Base-by-base conservation (phyloP, 352 stramenopile species). In the Plasmopara viticola region DNA sequence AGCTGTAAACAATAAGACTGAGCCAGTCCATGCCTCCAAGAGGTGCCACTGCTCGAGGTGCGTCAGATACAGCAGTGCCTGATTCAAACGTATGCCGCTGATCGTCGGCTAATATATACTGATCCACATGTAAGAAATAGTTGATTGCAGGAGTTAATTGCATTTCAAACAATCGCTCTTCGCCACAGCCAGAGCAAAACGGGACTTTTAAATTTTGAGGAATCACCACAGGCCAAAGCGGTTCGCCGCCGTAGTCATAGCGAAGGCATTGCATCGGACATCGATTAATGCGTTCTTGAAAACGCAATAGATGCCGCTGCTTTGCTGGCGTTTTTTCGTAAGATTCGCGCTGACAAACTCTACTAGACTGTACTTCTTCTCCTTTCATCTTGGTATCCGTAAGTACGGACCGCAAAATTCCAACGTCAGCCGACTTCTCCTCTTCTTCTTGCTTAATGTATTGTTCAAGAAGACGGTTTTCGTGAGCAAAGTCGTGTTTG, bases 181-280 rank as follows among this genome's bases (percentile, higher is more conserved):
- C 49, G 9, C 80, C 83, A 25, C 83, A 94, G 6, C 51, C 40
- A 55, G 56, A 15, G 42, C 83, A 94, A 31, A 34, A 43, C 1
- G 83, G 76, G 2, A 89, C 51, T 20, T 74, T 74, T 8, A 90
- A 38, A 10, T 60, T 62, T 33, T 70, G 60, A 3, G 79, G 74
- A 4, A 67, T 66, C 5, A 80, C 68, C 13, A 73, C 70, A 10
- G 83, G 80, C 83, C 83, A 94, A 13, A 94, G 60, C 34, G 83
- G 83, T 50, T 89, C 74, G n/a, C 83, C 83, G 9, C 76, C 83
- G 44, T 94, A 94, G 59, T 94, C 77, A 48, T 94, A 94, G 30
- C 83, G 80, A 53, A 94, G 70, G 34, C 80, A 87, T 55, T 94
- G 83, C 10, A 85, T 50, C 38, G 80, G 83, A 48, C 74, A 86